phyloP scores from a whole-genome alignment of 228 moss, liverwort and hornwort species.

The Sphagnum magellanicum region DNA sequence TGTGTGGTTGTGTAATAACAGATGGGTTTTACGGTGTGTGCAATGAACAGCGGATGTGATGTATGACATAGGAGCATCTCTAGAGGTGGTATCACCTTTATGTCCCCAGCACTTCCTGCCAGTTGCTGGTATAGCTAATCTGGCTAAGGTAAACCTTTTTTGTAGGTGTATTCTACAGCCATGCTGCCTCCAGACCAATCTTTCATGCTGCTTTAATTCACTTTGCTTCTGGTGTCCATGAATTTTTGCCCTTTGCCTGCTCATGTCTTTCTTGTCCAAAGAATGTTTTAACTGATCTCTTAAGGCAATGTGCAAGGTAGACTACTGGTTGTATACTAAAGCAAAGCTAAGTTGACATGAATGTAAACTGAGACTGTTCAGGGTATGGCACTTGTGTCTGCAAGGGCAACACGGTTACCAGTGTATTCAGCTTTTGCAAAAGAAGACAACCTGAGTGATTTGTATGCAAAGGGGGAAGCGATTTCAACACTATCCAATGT shows the following conservation, averaged over 20 bases:
- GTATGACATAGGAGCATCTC: conserved; percentile 91
- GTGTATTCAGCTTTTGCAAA: conserved; percentile 91
- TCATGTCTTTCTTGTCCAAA: not conserved
- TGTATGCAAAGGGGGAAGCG: conserved; percentile 98
- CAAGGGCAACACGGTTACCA: conserved; percentile 89
- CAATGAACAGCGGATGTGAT: conserved; percentile 57
- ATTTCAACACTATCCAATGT: conserved; percentile 97
- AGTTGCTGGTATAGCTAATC: conserved; percentile 91
- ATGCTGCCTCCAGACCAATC: too few species aligned
- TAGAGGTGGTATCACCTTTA: conserved; percentile 91
- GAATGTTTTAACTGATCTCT: too few species aligned
- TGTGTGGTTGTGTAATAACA: not conserved
- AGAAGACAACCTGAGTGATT: conserved; percentile 95
- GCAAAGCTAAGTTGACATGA: not conserved
- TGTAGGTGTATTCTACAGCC: not conserved
- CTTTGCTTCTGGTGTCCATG: too few species aligned
- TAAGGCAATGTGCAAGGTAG: not conserved
- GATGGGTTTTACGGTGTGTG: not conserved
- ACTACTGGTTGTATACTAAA: too few species aligned
- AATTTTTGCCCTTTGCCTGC: not conserved
- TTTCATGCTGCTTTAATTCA: too few species aligned
- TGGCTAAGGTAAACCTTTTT: conserved; percentile 65
- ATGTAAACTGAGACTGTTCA: conserved; percentile 7
- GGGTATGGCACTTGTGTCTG: conserved; percentile 98
- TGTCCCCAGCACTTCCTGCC: conserved; percentile 89